phyloP scores from a whole-genome alignment of 2,329 filamentous ascomycete species.

The Sporothrix brasiliensis region DNA sequence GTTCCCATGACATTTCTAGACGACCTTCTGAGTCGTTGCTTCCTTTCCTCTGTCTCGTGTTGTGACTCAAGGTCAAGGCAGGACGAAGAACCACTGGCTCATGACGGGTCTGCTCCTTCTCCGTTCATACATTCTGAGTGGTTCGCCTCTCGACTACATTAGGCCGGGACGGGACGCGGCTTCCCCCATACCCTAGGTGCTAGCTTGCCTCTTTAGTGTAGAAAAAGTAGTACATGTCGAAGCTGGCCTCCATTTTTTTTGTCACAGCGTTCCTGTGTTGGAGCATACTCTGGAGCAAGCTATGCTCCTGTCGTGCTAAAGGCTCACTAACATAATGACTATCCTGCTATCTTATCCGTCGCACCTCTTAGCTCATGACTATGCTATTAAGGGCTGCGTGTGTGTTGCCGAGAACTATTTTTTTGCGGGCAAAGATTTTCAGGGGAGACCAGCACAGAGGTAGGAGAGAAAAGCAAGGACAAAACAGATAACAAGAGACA shows the following conservation, averaged over 20 bases:
- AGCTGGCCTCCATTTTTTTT: background rate
- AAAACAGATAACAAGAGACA: too few species aligned
- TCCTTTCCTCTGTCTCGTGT: conserved; percentile 1
- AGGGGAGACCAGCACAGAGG: background rate
- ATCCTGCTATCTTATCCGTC: background rate
- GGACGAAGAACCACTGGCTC: background rate
- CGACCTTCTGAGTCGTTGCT: background rate
- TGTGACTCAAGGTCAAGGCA: background rate
- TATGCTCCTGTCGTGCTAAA: background rate
- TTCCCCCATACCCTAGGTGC: conserved; percentile 1
- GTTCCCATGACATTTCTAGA: background rate
- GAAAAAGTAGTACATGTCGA: background rate
- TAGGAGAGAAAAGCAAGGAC: background rate
- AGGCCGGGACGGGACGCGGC: conserved; percentile 26
- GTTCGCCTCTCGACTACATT: background rate
- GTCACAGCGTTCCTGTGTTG: background rate
- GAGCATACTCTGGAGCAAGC: background rate
- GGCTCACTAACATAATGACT: background rate
- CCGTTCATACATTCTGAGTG: background rate
- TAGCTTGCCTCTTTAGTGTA: background rate
- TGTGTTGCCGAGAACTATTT: conserved; percentile 1
- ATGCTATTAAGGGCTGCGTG: background rate
- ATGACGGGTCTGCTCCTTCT: too few species aligned
- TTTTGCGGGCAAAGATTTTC: conserved; percentile 22
- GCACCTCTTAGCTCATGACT: background rate